Conservation (phyloP, 2,329 filamentous ascomycete species). For the Pseudogymnoascus sp. region DNA sequence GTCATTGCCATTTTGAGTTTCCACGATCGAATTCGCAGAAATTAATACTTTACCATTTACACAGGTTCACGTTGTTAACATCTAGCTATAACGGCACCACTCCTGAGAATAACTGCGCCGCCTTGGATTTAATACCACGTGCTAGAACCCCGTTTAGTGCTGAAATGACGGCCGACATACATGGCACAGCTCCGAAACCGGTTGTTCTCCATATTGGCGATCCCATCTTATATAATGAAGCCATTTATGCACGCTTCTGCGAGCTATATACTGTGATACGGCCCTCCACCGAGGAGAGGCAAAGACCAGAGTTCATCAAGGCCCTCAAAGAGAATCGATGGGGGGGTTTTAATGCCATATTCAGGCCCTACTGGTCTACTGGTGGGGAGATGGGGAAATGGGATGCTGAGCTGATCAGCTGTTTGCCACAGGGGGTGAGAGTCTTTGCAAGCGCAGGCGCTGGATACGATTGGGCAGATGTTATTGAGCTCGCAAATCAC, state of each 20-base stretch:
- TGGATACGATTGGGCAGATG: conserved; percentile 56
- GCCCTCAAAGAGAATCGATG: conserved; percentile 43
- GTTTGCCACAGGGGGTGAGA: conserved; percentile 44
- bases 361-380: conserved; percentile 54
- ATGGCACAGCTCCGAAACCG: conserved; percentile 17
- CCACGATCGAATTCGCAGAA: not conserved
- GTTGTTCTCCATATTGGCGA: conserved; percentile 29
- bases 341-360: conserved; percentile 44
- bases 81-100: not conserved
- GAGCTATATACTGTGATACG: conserved; percentile 36
- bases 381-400: conserved; percentile 58
- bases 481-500: conserved; percentile 48
- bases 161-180: not conserved
- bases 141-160: not conserved
- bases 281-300: conserved; percentile 42
- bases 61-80: not conserved
- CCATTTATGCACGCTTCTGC: conserved; percentile 32
- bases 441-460: conserved; percentile 53
- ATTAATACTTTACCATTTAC: not conserved
- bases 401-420: conserved; percentile 48
- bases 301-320: conserved; percentile 40
- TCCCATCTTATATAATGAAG: conserved; percentile 27
- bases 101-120: not conserved
- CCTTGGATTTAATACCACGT: not conserved
- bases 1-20: not conserved